phyloP scores from a whole-genome alignment of 148 eudicot species.

The Vaccinium macrocarpon region DNA sequence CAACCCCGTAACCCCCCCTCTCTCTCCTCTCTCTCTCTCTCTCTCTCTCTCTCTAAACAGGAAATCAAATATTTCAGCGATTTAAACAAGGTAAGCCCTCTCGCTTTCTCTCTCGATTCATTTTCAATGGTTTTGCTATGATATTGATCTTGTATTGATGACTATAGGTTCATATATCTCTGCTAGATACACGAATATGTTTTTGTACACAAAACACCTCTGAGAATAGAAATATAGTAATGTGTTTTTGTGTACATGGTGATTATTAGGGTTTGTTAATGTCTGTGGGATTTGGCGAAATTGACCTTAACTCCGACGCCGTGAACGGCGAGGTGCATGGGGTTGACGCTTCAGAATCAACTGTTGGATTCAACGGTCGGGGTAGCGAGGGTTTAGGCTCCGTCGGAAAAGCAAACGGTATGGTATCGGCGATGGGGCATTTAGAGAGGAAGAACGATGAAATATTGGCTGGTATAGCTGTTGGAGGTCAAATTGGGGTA shows the following conservation, averaged over 20 bases:
- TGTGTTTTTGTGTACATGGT: neutral
- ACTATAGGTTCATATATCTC: neutral
- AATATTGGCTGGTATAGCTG: neutral
- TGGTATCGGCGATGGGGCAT: neutral
- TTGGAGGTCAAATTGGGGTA: neutral
- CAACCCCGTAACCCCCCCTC: neutral
- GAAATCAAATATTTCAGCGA: neutral
- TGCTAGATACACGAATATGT: neutral
- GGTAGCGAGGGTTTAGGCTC: slow-evolving; percentile 5
- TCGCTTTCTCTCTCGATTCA: neutral
- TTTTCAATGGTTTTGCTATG: neutral
- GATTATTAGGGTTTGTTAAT: slow-evolving; percentile 20
- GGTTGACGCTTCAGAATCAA: neutral
- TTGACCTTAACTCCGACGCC: slow-evolving; percentile 20
- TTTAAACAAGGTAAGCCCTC: slow-evolving; percentile 13
- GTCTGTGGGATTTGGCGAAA: slow-evolving; percentile 10
- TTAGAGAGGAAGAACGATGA: neutral
- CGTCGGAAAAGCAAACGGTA: neutral
- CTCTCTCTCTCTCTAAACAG: slow-evolving; percentile 14
- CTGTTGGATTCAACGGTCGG: neutral
- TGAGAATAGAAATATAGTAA: neutral
- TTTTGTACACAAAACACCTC: neutral
- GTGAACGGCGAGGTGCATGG: slow-evolving; percentile 17
- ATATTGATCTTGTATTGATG: neutral
- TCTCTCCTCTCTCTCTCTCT: slow-evolving; percentile 9